Percentiles rank a stretch among this genome's conserved stretches.
Evolutionary conservation across 768 basidiomycete genomes (phyloP).

Genomic region (Rhodotorula sphaerocarpa): DNA sequence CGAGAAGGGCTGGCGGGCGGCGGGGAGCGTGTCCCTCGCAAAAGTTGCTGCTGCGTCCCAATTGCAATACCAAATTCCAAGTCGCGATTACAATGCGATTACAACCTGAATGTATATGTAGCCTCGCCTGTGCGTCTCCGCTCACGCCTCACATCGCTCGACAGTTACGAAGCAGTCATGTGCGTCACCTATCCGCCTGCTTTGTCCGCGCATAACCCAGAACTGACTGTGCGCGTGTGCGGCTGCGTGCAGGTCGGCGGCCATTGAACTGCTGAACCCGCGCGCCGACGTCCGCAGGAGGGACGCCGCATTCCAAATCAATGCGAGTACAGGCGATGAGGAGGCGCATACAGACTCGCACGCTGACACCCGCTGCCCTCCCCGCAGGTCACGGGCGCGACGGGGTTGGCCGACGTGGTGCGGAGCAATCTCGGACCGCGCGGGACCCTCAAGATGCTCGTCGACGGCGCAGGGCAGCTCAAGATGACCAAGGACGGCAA

Average conservation of each 20-base stretch:
- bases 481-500: constrained; percentile 99
- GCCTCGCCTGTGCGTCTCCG: no score
- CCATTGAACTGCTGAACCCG: constrained; percentile 44
- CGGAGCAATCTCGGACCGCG: constrained; percentile 93
- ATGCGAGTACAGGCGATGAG: constrained; percentile 34
- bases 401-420: constrained; percentile 94
- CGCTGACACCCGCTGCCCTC: neutral
- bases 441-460: constrained; percentile 98
- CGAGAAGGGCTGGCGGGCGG: no score
- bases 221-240: neutral
- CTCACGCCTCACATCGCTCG: no score
- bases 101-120: no score
- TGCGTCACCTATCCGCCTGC: no score
- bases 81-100: no score
- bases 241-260: constrained; percentile 27
- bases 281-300: constrained; percentile 44
- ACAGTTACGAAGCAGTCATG: no score
- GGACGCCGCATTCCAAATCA: constrained; percentile 45
- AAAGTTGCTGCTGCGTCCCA: no score
- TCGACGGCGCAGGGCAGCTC: constrained; percentile 94
- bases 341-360: neutral
- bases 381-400: constrained; percentile 49
- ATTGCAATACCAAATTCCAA: no score
- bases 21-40: no score
- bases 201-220: no score